A percentile compares a stretch with the other conserved stretches of the same genome.
Evolutionary conservation across 225 moss, liverwort and hornwort species (phyloP).

Genomic region (Marchantia polymorpha): DNA sequence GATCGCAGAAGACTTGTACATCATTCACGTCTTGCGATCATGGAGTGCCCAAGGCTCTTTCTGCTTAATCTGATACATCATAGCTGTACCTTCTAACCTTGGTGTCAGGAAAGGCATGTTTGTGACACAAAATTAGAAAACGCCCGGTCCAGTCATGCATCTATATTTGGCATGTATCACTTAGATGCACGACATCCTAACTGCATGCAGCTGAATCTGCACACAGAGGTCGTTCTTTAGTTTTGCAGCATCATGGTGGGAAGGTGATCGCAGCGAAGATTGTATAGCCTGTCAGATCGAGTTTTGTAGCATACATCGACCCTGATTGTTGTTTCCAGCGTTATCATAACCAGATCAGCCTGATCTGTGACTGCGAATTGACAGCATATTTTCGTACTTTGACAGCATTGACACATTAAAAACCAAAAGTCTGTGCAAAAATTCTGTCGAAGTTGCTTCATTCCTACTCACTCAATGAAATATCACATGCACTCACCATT

Average conservation of each 20-base stretch:
- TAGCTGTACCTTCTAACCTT: neutral
- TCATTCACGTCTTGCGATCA: neutral
- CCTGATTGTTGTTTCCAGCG: neutral
- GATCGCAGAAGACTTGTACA: neutral
- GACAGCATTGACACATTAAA: neutral
- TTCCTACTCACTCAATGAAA: neutral
- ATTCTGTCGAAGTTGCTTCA: neutral
- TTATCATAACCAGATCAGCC: neutral
- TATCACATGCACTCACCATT: slow-evolving; percentile 16
- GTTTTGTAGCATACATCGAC: neutral
- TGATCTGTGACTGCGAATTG: neutral
- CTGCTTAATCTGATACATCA: neutral
- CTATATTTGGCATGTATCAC: neutral
- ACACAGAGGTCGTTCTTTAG: neutral
- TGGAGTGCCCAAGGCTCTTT: neutral
- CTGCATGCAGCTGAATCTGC: neutral
- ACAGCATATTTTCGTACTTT: too few relatives aligned
- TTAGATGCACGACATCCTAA: neutral
- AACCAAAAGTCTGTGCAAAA: neutral
- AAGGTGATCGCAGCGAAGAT: too few relatives aligned
- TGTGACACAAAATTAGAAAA: neutral
- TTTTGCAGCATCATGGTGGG: too few relatives aligned
- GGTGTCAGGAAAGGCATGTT: neutral
- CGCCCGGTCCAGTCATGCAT: neutral
- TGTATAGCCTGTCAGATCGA: neutral